phyloP scores from a whole-genome alignment of 2,329 filamentous ascomycete species.

The Fusarium hainanense region DNA sequence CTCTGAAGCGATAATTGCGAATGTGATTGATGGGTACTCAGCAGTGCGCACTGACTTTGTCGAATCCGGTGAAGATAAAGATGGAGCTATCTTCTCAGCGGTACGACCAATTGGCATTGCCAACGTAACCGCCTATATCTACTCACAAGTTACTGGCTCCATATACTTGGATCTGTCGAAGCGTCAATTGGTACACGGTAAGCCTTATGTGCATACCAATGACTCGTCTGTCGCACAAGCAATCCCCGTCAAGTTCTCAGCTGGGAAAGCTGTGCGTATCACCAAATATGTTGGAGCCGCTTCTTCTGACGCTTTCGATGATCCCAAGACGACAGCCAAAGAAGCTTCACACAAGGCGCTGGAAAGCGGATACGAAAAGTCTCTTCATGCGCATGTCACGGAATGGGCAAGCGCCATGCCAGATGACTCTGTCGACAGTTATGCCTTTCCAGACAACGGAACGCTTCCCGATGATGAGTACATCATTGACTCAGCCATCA shows the following conservation, averaged over 20 bases:
- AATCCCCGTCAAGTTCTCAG: neutral
- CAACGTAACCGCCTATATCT: slow-evolving; percentile 1
- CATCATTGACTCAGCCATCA: slow-evolving; percentile 2
- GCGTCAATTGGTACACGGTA: neutral
- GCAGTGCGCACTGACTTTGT: slow-evolving; percentile 4
- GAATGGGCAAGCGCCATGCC: slow-evolving; percentile 7
- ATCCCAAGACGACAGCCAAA: neutral
- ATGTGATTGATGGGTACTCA: slow-evolving; percentile 4
- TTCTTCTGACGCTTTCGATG: slow-evolving; percentile 1
- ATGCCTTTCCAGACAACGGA: neutral
- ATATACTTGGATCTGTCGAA: neutral
- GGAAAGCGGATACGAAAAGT: neutral
- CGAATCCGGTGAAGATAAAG: neutral
- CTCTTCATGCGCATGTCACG: fast-evolving
- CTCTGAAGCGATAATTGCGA: neutral
- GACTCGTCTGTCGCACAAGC: neutral
- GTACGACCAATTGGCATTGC: neutral
- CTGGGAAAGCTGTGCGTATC: neutral
- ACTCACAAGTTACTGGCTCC: neutral
- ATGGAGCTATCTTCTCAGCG: neutral
- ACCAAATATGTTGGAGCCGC: neutral
- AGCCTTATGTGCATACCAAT: neutral
- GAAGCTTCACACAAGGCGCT: neutral
- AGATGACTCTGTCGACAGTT: slow-evolving; percentile 4
- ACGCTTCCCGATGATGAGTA: neutral